Evolutionary conservation across 73 alveolate genomes (phyloP).

Genomic region (Breviolum minutum): DNA sequence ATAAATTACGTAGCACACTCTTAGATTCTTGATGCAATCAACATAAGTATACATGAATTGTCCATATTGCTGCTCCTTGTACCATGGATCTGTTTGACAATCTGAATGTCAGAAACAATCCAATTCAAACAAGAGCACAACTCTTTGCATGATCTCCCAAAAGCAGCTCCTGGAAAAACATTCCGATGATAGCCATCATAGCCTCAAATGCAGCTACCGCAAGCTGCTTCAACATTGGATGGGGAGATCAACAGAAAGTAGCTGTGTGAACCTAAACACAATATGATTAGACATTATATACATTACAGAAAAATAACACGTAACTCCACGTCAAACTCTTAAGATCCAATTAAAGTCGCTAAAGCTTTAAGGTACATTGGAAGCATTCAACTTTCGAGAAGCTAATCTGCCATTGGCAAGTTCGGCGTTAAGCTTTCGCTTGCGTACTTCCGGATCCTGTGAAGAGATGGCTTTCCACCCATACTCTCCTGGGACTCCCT

Average conservation of each 20-base stretch:
- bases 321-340: background rate
- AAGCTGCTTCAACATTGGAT: background rate
- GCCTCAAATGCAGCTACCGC: background rate
- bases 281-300: background rate
- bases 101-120: too few relatives aligned
- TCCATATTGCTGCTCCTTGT: too few relatives aligned
- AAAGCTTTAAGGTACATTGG: too few relatives aligned
- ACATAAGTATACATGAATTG: too few relatives aligned
- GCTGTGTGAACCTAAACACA: background rate
- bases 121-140: too few relatives aligned
- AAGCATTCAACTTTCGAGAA: too few relatives aligned
- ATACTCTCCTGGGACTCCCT: conserved; percentile 2
- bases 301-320: background rate
- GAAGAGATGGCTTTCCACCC: conserved; percentile 29
- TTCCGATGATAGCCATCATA: conserved; percentile 43
- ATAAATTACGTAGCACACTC: too few relatives aligned
- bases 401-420: conserved; percentile 46
- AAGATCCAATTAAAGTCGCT: too few relatives aligned
- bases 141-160: too few relatives aligned
- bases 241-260: background rate
- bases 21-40: too few relatives aligned
- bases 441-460: background rate
- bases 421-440: conserved; percentile 44
- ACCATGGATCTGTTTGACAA: too few relatives aligned
- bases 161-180: conserved; percentile 6